phyloP scores from a whole-genome alignment of 352 stramenopile species.

The Pythium sp. region DNA sequence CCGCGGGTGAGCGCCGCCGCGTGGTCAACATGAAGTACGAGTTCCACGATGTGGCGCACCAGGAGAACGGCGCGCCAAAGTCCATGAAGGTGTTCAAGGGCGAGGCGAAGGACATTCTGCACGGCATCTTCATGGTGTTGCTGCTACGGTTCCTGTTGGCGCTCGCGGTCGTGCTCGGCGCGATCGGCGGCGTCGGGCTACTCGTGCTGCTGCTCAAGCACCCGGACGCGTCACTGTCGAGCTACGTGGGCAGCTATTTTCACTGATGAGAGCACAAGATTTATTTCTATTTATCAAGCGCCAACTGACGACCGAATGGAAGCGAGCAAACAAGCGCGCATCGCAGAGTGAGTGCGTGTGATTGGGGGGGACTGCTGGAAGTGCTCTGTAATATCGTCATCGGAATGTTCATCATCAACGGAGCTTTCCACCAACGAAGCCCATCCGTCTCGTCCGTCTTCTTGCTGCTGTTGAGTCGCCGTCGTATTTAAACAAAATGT shows the following conservation, averaged over 20 bases:
- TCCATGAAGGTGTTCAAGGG: constrained; percentile 58
- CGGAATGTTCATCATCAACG: neutral
- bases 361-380: neutral
- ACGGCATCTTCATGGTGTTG: constrained; percentile 59
- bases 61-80: constrained; percentile 49
- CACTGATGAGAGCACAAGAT: constrained; percentile 5
- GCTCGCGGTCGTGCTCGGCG: constrained; percentile 32
- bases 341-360: neutral
- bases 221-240: constrained; percentile 25
- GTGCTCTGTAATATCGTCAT: neutral
- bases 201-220: constrained; percentile 42
- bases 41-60: constrained; percentile 33
- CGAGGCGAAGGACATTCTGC: constrained; percentile 52
- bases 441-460: neutral
- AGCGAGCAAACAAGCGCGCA: neutral
- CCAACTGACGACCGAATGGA: neutral
- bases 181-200: constrained; percentile 28
- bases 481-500: neutral
- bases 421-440: neutral
- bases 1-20: constrained; percentile 23
- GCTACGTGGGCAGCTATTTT: constrained; percentile 22
- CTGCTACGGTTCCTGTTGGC: constrained; percentile 51
- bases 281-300: constrained; percentile 15
- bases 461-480: neutral
- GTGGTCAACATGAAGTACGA: constrained; percentile 29